Conservation (phyloP, 345 rosid species). For the Salix viminalis region DNA sequence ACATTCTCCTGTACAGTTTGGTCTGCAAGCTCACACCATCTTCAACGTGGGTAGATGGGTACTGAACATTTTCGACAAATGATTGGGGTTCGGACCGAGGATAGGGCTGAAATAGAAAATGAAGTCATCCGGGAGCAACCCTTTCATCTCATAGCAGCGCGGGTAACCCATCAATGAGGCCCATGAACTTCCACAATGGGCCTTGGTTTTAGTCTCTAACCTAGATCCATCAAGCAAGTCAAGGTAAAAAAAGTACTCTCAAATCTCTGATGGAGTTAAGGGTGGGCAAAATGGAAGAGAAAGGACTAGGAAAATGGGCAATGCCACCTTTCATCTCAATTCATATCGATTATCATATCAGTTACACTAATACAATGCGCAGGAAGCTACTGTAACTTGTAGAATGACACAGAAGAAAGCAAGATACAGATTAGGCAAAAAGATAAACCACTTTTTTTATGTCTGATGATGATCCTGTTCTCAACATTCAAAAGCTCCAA, state of each 20-base stretch:
- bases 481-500: constrained; percentile 47
- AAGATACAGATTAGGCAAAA: not conserved
- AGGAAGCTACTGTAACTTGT: not conserved
- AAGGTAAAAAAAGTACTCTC: not conserved
- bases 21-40: not conserved
- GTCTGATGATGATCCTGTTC: constrained; percentile 2
- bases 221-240: not conserved
- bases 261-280: not conserved
- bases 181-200: too few relatives aligned
- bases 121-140: not conserved
- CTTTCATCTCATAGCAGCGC: not conserved
- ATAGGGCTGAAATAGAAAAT: not conserved
- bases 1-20: not conserved
- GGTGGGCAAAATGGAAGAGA: not conserved
- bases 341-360: constrained; percentile 1
- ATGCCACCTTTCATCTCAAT: not conserved
- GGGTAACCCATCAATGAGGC: not conserved
- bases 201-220: too few relatives aligned
- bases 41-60: not conserved
- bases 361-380: not conserved
- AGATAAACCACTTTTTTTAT: not conserved
- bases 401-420: not conserved
- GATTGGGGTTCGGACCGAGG: not conserved
- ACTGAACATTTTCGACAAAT: not conserved
- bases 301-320: not conserved